These are phyloP conservation scores for Ulota crispa DNA, from an alignment of 225 moss, liverwort and hornwort genomes.

Conservation along the genomic window DNA sequence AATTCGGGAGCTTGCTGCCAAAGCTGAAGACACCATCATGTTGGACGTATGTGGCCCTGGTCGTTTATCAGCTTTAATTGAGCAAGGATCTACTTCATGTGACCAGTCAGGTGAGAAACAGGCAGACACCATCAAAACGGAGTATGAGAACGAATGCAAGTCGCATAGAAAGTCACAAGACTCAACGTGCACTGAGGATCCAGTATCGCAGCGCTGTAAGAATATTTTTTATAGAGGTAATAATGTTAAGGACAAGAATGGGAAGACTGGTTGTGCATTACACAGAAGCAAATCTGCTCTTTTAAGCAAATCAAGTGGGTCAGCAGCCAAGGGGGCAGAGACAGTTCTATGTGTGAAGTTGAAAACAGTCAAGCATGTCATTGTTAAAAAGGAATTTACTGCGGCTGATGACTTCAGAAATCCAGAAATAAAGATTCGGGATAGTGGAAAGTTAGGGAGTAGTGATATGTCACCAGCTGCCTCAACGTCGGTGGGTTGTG, in stretches of 20 bases:
- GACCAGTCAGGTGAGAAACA: slow-evolving; percentile 20
- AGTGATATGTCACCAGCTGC: slow-evolving; percentile 1
- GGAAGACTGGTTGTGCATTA: slow-evolving; percentile 14
- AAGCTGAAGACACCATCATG: slow-evolving; percentile 22
- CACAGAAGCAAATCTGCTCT: slow-evolving; percentile 16
- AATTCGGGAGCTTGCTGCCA: slow-evolving; percentile 8
- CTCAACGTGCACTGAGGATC: slow-evolving; percentile 20
- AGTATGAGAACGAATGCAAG: slow-evolving; percentile 21
- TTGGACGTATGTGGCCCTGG: slow-evolving; percentile 18
- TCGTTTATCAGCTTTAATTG: slow-evolving; percentile 13
- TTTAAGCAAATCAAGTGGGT: slow-evolving; percentile 22
- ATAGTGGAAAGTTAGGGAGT: slow-evolving; percentile 2
- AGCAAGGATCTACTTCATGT: slow-evolving; percentile 4
- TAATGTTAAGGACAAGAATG: slow-evolving; percentile 19
- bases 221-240: slow-evolving; percentile 29
- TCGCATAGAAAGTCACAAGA: slow-evolving; percentile 15
- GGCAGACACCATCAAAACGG: neutral
- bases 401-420: slow-evolving; percentile 10
- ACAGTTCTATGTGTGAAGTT: slow-evolving; percentile 8
- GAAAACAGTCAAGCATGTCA: slow-evolving; percentile 17
- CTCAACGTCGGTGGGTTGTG: slow-evolving; percentile 43
- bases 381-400: slow-evolving; percentile 6
- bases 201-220: slow-evolving; percentile 15
- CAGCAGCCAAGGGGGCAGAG: slow-evolving; percentile 9
- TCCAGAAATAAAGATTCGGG: neutral